Conservation (phyloP, 306 rosid genomes). For the Cucumis hystrix region DNA sequence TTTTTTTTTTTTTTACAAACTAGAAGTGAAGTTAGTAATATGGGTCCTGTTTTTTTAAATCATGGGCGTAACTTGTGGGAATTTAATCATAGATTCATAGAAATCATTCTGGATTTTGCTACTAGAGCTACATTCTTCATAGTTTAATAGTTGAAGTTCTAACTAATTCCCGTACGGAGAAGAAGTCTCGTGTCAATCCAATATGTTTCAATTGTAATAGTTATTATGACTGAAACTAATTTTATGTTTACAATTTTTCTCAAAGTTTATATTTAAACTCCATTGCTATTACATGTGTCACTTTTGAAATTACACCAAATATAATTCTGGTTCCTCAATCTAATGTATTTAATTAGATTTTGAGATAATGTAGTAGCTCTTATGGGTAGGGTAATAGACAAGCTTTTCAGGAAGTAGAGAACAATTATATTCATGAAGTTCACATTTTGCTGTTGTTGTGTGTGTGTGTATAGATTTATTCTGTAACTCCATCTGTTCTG, state of each 20-base stretch:
- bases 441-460: background rate
- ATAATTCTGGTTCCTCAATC: background rate
- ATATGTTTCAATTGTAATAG: background rate
- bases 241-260: background rate
- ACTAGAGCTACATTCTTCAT: background rate
- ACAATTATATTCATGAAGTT: background rate
- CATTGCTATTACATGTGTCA: background rate
- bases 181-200: background rate
- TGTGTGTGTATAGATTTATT: background rate
- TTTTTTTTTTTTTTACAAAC: background rate
- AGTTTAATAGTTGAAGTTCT: background rate
- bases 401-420: background rate
- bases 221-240: background rate
- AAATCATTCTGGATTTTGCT: background rate
- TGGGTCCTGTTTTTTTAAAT: background rate
- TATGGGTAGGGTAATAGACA: background rate
- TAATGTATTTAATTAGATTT: background rate
- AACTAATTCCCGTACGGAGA: too few relatives aligned
- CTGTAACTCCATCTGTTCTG: background rate
- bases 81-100: background rate
- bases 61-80: background rate
- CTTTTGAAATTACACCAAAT: background rate
- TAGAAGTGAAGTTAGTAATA: background rate
- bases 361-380: background rate
- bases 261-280: background rate